Evolutionary conservation across 1,284 basidiomycete species (phyloP).

Genomic region (Sanghuangporus sanghuang): DNA sequence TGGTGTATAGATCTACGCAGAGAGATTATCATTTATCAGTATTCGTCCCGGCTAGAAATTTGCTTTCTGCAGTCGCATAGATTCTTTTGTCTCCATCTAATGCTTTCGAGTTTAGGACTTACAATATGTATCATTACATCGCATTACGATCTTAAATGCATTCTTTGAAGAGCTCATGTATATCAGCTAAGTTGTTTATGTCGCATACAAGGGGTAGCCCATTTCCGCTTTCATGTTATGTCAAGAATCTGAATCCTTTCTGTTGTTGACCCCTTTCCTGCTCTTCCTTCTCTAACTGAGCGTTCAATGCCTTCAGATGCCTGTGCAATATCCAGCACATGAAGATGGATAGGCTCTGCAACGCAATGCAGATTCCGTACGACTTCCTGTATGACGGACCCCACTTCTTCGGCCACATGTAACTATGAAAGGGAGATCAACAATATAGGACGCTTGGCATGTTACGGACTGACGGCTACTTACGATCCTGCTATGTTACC

Average conservation of each 20-base stretch:
- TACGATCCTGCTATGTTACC: slow-evolving; percentile 31
- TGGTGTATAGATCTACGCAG: slow-evolving; percentile 14
- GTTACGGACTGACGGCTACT: slow-evolving; percentile 17
- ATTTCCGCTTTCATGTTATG: slow-evolving; percentile 13
- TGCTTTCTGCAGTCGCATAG: not conserved
- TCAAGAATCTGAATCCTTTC: slow-evolving; percentile 30
- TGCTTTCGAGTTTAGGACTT: slow-evolving; percentile 7
- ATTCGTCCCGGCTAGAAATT: not conserved
- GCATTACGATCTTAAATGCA: not conserved
- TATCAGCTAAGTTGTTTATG: not conserved
- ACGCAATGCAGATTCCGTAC: slow-evolving; percentile 44
- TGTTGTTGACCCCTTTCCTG: slow-evolving; percentile 23
- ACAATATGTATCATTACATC: slow-evolving; percentile 13
- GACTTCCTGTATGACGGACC: slow-evolving; percentile 38
- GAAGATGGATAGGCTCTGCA: slow-evolving; percentile 34
- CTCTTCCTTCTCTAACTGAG: slow-evolving; percentile 29
- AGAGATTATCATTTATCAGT: not conserved
- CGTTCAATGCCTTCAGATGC: slow-evolving; percentile 34
- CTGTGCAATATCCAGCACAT: slow-evolving; percentile 46
- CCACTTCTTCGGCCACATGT: slow-evolving; percentile 37
- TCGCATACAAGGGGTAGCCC: not conserved
- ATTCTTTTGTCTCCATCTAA: not conserved
- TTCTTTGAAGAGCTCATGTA: not conserved
- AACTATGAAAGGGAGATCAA: slow-evolving; percentile 23
- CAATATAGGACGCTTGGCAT: not conserved